Conservation (phyloP, 257 asterid genomes). For the Buddleja alternifolia region DNA sequence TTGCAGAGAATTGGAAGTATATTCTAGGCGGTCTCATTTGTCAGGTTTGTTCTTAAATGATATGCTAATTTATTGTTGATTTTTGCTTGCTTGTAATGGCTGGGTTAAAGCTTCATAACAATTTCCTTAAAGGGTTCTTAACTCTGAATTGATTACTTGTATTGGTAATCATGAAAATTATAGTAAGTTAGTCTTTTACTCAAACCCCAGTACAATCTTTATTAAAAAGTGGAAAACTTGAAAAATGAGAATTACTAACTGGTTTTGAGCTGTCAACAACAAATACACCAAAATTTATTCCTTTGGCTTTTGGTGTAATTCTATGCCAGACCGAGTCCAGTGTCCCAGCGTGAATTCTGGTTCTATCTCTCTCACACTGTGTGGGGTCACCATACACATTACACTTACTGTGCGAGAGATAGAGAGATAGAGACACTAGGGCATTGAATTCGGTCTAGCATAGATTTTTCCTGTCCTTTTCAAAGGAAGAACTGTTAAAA, state of each 20-base stretch:
- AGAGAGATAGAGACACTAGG: too few species aligned
- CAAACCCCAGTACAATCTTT: background rate
- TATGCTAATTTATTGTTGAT: conserved; percentile 1
- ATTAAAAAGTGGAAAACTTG: background rate
- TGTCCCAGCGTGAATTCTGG: too few species aligned
- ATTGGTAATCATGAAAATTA: too few species aligned
- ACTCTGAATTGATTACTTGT: background rate
- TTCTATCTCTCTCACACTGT: too few species aligned
- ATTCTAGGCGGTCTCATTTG: conserved; percentile 74
- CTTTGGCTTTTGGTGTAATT: too few species aligned
- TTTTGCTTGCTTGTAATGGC: conserved; percentile 25
- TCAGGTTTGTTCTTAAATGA: conserved; percentile 49
- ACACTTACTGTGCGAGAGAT: too few species aligned
- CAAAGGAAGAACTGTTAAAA: background rate
- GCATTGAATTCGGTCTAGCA: too few species aligned
- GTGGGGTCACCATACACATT: too few species aligned
- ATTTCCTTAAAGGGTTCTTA: background rate
- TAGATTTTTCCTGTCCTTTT: too few species aligned
- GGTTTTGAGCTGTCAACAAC: conserved; percentile 18
- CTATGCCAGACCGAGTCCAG: too few species aligned
- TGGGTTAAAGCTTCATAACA: too few species aligned
- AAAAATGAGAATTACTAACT: background rate
- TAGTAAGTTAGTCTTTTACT: too few species aligned
- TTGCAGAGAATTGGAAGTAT: conserved; percentile 80
- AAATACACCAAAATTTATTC: background rate